Conservation (phyloP, 306 rosid genomes). For the Castanea crenata region DNA sequence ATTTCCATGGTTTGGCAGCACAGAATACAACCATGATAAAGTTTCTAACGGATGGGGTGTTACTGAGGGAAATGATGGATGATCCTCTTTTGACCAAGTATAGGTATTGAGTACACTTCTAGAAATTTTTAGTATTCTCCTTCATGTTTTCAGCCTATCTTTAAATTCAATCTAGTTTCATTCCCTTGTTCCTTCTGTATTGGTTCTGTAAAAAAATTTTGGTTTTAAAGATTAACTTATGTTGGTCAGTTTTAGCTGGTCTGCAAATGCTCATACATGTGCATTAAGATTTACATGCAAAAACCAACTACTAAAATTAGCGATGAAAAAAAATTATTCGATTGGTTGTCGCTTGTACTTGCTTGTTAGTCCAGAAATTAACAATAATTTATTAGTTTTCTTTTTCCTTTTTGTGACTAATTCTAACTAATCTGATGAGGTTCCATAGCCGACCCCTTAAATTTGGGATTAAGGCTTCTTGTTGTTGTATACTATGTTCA, state of each 20-base stretch:
- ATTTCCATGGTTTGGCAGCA: conserved; percentile 57
- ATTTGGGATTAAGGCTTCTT: too few species aligned
- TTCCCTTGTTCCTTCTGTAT: not conserved
- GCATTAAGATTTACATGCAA: not conserved
- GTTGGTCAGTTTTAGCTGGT: not conserved
- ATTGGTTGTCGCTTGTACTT: not conserved
- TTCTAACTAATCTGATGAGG: not conserved
- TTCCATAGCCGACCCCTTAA: too few species aligned
- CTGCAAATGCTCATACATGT: not conserved
- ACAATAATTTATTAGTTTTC: not conserved
- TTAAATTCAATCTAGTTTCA: not conserved
- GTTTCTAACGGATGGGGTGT: conserved; percentile 89
- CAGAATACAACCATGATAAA: conserved; percentile 78
- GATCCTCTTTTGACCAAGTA: conserved; percentile 97
- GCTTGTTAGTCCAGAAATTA: not conserved
- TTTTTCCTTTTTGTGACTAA: not conserved
- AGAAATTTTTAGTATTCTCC: not conserved
- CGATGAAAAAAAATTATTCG: not conserved
- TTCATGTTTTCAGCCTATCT: not conserved
- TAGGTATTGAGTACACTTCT: conserved; percentile 44
- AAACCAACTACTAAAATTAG: not conserved
- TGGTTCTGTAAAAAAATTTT: not conserved
- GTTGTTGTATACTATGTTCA: not conserved
- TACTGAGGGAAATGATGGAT: conserved; percentile 94
- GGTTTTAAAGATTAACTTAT: not conserved